A percentile compares a stretch with the other conserved stretches of the same genome.
Conservation (phyloP, 108 stramenopile species). For the Epithemia pelagica region DNA sequence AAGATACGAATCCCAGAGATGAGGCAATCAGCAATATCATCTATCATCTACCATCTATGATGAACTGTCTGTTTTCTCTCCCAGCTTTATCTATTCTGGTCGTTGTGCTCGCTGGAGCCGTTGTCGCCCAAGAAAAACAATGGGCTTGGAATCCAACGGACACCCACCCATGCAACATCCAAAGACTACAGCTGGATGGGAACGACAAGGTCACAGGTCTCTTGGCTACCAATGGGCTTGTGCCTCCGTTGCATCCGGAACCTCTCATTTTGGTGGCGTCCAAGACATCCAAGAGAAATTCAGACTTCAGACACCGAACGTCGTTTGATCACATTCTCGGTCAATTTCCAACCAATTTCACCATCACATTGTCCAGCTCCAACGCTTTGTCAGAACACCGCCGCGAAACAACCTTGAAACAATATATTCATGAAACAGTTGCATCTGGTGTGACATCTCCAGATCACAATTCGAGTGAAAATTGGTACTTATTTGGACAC, state of each 20-base stretch:
- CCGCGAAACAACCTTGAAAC: slow-evolving; percentile 37
- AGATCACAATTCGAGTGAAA: slow-evolving; percentile 63
- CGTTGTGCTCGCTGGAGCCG: too few relatives aligned
- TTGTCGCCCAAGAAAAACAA: neutral
- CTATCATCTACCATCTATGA: too few relatives aligned
- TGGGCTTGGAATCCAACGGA: slow-evolving; percentile 57
- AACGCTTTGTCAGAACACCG: slow-evolving; percentile 79
- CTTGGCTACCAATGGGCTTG: slow-evolving; percentile 31
- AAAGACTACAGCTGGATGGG: slow-evolving; percentile 22
- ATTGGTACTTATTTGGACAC: slow-evolving; percentile 86
- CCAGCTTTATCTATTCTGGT: too few relatives aligned
- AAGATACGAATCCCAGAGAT: too few relatives aligned
- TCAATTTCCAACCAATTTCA: slow-evolving; percentile 49
- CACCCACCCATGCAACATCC: slow-evolving; percentile 60
- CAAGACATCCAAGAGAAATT: slow-evolving; percentile 22
- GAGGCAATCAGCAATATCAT: too few relatives aligned
- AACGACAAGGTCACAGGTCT: neutral
- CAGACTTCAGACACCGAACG: slow-evolving; percentile 41
- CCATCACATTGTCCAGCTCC: slow-evolving; percentile 67
- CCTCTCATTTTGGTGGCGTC: neutral
- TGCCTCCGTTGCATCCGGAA: slow-evolving; percentile 9
- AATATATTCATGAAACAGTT: slow-evolving; percentile 54
- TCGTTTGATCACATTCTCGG: slow-evolving; percentile 30
- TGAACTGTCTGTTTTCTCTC: too few relatives aligned
- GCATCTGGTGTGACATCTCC: slow-evolving; percentile 37